phyloP scores from a whole-genome alignment of 108 stramenopile species.

The Skeletonema menzelii region DNA sequence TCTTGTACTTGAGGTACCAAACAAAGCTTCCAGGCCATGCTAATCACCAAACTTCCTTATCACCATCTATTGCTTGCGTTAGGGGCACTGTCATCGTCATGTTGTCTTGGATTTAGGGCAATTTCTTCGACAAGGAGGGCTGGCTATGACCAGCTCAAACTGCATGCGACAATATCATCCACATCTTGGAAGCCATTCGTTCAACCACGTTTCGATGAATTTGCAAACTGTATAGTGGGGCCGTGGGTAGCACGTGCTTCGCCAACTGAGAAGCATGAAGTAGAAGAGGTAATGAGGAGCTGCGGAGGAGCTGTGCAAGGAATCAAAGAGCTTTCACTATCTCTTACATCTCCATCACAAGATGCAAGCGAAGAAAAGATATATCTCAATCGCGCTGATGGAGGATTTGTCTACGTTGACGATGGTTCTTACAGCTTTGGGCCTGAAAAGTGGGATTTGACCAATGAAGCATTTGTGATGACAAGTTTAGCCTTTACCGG shows the following conservation, averaged over 20 bases:
- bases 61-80: background rate
- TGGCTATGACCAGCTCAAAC: background rate
- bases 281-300: conserved; percentile 75
- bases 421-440: conserved; percentile 58
- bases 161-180: background rate
- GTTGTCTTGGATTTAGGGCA: background rate
- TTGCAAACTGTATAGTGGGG: conserved; percentile 47
- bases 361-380: conserved; percentile 13
- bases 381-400: conserved; percentile 71
- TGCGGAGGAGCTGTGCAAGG: conserved; percentile 83
- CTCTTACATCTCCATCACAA: conserved; percentile 1
- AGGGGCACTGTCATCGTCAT: background rate
- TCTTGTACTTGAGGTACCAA: no score
- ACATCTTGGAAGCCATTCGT: conserved; percentile 41
- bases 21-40: background rate
- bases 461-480: conserved; percentile 15
- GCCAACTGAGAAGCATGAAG: conserved; percentile 17
- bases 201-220: conserved; percentile 62
- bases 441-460: conserved; percentile 31
- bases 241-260: conserved; percentile 24
- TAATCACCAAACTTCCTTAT: background rate
- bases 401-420: conserved; percentile 67
- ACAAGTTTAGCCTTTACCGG: conserved; percentile 36
- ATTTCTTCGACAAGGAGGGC: background rate
- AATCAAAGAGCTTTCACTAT: conserved; percentile 48